Evolutionary conservation across 352 stramenopile species (phyloP), one percentile per base, ranked within the genome.

Genomic region (Phytophthora litchii): DNA sequence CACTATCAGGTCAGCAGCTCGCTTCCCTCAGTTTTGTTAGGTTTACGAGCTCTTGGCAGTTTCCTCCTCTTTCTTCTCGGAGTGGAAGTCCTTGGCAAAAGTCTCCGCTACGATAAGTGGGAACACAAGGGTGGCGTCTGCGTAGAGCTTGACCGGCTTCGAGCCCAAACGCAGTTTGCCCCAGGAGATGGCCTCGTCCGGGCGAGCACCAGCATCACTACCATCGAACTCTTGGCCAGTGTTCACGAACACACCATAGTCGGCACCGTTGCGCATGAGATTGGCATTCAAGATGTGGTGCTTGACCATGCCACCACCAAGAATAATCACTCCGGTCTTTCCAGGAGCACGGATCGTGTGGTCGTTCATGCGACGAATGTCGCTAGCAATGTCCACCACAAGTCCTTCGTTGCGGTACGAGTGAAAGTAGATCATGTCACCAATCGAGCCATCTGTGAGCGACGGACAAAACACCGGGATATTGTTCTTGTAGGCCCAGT

Each of bases 371-470:
- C 70, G 72, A 29, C 97, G 94, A 64, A 99, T 99, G 70, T 99
- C 97, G 46, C 94, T 88, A 14, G 88, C 91, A 57, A 99, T 98
- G 67, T 99, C 98, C 9, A 99, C 64, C 8, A 99, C 70, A 44
- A 99, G 96, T 3, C 97, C 98, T 37, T 94, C 87, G 17, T 97
- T 91, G 68, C 98, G 98, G 86, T 99, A 99, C 54, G 94, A 99
- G 75, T 99, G 97, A 70, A 99, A 99, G 84, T 99, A 99, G n/a
- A 99, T 92, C 98, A 99, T 99, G 71, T 99, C 98, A 32, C 98
- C 98, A 53, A 99, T 96, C 37, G 90, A 98, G 42, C 98, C 98
- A 76, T 99, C 98, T 29, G 98, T 99, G 36, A 99, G 77, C 12
- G 97, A 97, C 0, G 98, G 98, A 69, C 97, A 99, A 73, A 99